phyloP scores from a whole-genome alignment of 192 early-diverging fungal genomes.

The Entophlyctis helioformis region DNA sequence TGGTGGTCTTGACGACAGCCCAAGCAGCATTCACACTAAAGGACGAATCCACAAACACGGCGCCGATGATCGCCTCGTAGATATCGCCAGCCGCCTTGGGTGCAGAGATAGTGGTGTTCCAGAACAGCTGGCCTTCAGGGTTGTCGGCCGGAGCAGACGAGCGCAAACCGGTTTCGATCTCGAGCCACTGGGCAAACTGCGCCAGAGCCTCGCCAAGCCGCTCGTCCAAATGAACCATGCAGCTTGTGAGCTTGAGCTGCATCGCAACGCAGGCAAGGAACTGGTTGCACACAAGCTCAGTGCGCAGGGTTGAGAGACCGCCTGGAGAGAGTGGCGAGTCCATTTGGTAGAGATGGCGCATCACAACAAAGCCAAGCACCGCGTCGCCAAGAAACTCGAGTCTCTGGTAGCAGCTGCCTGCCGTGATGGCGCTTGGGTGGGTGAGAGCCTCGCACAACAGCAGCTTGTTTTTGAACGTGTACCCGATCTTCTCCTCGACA shows the following conservation, averaged over 20 bases:
- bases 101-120: conserved; percentile 57
- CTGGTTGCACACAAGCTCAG: conserved; percentile 65
- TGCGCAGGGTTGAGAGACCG: conserved; percentile 48
- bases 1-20: conserved; percentile 11
- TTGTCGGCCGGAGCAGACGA: background rate
- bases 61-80: conserved; percentile 79
- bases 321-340: conserved; percentile 58
- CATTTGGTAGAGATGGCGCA: conserved; percentile 54
- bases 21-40: conserved; percentile 44
- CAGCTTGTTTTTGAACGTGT: conserved; percentile 55
- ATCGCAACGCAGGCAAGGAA: conserved; percentile 64
- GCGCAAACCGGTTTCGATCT: background rate
- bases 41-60: conserved; percentile 71
- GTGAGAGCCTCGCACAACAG: conserved; percentile 74
- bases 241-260: conserved; percentile 46
- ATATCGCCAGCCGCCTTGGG: conserved; percentile 84
- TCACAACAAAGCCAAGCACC: conserved; percentile 27
- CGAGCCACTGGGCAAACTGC: conserved; percentile 2
- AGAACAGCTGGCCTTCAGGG: conserved; percentile 45
- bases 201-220: conserved; percentile 41
- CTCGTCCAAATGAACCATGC: conserved; percentile 53
- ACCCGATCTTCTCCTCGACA: conserved; percentile 28
- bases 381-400: conserved; percentile 70
- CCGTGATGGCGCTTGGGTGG: conserved; percentile 52
- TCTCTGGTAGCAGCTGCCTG: conserved; percentile 64